phyloP scores from a whole-genome alignment of 768 basidiomycete species.

The Tubosaeta sp. region DNA sequence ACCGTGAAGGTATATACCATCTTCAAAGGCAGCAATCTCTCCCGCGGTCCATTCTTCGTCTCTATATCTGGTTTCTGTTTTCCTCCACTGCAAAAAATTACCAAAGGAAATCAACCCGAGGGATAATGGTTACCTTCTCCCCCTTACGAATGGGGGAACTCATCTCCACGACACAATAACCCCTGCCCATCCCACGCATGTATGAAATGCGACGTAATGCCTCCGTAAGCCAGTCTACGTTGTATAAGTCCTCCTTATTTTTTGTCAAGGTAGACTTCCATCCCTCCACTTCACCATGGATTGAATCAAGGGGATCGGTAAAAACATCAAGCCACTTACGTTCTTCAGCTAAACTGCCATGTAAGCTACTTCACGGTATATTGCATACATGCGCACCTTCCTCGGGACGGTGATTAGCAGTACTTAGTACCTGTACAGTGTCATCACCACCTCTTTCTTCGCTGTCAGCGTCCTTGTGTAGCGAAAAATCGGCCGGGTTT shows the following conservation, averaged over 20 bases:
- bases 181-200: slow-evolving; percentile 52
- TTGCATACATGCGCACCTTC: slow-evolving; percentile 50
- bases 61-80: slow-evolving; percentile 54
- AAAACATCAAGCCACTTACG: slow-evolving; percentile 37
- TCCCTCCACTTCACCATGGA: slow-evolving; percentile 52
- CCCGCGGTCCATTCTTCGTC: slow-evolving; percentile 70
- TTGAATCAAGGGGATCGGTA: not conserved
- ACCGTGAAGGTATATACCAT: slow-evolving; percentile 65
- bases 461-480: slow-evolving; percentile 14
- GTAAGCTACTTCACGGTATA: slow-evolving; percentile 15
- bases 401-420: slow-evolving; percentile 58
- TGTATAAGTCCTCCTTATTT: slow-evolving; percentile 48
- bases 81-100: slow-evolving; percentile 61
- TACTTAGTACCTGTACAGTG: slow-evolving; percentile 69
- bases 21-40: slow-evolving; percentile 72
- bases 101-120: slow-evolving; percentile 9
- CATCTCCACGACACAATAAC: slow-evolving; percentile 63
- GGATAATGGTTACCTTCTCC: slow-evolving; percentile 47
- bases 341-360: slow-evolving; percentile 45
- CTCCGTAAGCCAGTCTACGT: slow-evolving; percentile 83
- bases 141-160: slow-evolving; percentile 50
- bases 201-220: slow-evolving; percentile 68
- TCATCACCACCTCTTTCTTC: slow-evolving; percentile 67
- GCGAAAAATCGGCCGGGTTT: slow-evolving; percentile 18
- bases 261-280: slow-evolving; percentile 54